Evolutionary conservation across 2,329 filamentous ascomycete species (phyloP), one percentile per base, ranked within the genome.

Genomic region (Claviceps pusilla): DNA sequence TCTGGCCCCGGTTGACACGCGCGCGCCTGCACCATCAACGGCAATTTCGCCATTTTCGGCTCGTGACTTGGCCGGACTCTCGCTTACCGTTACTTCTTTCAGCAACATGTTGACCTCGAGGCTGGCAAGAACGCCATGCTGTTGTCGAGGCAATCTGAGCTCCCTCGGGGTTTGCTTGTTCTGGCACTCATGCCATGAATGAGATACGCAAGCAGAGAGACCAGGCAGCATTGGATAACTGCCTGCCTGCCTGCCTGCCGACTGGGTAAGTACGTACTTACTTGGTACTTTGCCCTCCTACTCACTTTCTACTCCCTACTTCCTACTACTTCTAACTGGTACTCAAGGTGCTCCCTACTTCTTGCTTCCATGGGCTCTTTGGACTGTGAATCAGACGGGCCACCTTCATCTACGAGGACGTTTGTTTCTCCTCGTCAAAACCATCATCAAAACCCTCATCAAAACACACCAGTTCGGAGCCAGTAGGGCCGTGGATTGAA

Each of bases 21-120:
- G 11, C 45, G 19, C 35, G 51, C 50, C 19, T 52, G 45, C 52
- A 45, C 41, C 31, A 33, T 41, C 35, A 45, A 43, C 29, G 47
- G 47, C 39, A 9, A 28, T 29, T 50, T n/a, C 31, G 47, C 43
- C 19, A 29, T 49, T 35, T 28, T n/a, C n/a, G 31, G 24, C 51
- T 19, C 45, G 24, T 0, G 12, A n/a, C 12, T 14, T 29, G n/a
- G 9, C 24, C 37, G 35, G 31, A 6, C 41, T 10, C 48, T 57
- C 56, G 56, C 56, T 55, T 57, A 55, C 43, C 14, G 29, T 54
- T 55, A 14, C 56, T 55, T n/a, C 47, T 55, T 57, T 54, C 14
- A 33, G 55, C 31, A 46, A 28, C 5, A 43, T 5, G 28, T 24
- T 16, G 41, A 19, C 28, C 48, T 51, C 9, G 48, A 43, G 19